Evolutionary conservation across 2,329 filamentous ascomycete genomes (phyloP), one percentile per base, ranked within the genome.

Genomic region (Ramularia endophylla): DNA sequence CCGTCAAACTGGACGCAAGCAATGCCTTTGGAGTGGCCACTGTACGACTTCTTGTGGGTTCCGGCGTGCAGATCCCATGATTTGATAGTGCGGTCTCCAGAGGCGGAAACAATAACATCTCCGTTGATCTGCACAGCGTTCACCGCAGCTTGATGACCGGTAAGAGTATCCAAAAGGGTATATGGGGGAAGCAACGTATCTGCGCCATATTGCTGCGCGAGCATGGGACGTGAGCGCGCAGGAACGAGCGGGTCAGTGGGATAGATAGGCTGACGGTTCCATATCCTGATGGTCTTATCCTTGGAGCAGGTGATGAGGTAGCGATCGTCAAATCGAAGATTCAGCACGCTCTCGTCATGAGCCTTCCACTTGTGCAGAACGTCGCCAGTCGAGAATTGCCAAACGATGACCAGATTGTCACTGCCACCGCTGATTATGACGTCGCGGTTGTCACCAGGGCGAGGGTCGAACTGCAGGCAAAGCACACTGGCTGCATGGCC

Each of bases 1-100:
- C 87, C 88, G 60, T 98, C 92, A 59, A 92, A 97, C 64, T 98
- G 90, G 12, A 98, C 89, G 62, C 92, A 98, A 2, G 92, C 92
- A 55, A 98, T 97, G 22, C 92, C 92, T 62, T 98, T 98, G 49
- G 79, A 80, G 57, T 98, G 92, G 2, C 90, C 92, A 28, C 85
- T 73, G 25, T 94, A 80, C 1, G 86, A 45, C 55, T 85, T 80
- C 32, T 77, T 74, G 61, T 86, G 90, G 31, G 75, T 70, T 43
- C 87, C 85, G 6, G 80, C 85, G 13, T 83, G 83, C 70, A 94
- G 86, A 62, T 94, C 83, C 92, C 92, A 98, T 15, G 95, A 76
- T 63, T 95, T 95, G 66, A 98, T 89, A 48, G 85, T 80, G 27
- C 92, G 82, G 62, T 98, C 92, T 13, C 92, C 92, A 39, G 89